Evolutionary conservation across 345 rosid genomes (phyloP).

Genomic region (Pistacia vera): DNA sequence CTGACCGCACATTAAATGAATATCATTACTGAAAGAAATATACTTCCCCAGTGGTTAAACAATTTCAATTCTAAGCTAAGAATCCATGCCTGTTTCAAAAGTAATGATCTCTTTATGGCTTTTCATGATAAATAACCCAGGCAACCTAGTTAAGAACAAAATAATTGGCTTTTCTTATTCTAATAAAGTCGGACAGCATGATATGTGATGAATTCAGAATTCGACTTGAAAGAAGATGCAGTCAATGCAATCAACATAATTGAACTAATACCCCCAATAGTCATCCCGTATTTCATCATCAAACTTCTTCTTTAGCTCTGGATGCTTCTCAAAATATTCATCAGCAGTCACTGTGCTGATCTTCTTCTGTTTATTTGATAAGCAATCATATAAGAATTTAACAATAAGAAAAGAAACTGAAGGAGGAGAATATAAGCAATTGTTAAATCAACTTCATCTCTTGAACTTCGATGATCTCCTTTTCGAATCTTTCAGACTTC

Average conservation of each 20-base stretch:
- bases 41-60: too few species aligned
- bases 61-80: too few species aligned
- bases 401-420: neutral
- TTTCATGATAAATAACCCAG: too few species aligned
- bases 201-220: neutral
- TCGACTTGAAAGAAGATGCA: neutral
- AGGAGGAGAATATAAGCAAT: neutral
- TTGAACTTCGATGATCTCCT: slow-evolving; percentile 82
- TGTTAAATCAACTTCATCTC: slow-evolving; percentile 62
- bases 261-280: slow-evolving; percentile 69
- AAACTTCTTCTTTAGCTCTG: slow-evolving; percentile 87
- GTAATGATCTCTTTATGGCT: too few species aligned
- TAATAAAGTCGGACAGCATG: neutral
- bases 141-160: neutral
- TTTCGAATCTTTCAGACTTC: slow-evolving; percentile 75
- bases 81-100: too few species aligned
- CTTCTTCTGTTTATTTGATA: slow-evolving; percentile 56
- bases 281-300: slow-evolving; percentile 93
- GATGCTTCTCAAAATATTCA: slow-evolving; percentile 88
- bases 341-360: slow-evolving; percentile 93
- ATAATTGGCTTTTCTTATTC: neutral
- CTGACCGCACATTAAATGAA: neutral
- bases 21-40: neutral
- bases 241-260: neutral
- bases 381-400: slow-evolving; percentile 9